Evolutionary conservation across 306 rosid species (phyloP).

Genomic region (Gynostemma pentaphyllum): DNA sequence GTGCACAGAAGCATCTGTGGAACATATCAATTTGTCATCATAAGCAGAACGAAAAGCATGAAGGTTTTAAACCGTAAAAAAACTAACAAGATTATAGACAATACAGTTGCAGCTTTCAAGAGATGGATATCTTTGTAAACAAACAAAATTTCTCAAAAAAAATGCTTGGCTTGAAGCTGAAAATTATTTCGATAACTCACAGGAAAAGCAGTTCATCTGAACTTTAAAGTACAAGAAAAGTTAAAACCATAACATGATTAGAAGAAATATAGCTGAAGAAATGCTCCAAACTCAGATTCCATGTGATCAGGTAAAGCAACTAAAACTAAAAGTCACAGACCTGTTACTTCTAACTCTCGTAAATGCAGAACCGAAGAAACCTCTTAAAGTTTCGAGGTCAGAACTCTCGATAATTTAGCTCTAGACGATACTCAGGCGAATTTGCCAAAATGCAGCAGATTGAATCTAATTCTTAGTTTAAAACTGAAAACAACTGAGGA

Average conservation of each 20-base stretch:
- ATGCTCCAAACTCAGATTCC: no score
- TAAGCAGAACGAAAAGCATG: background rate
- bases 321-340: background rate
- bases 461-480: background rate
- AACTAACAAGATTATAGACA: background rate
- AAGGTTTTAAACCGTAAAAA: background rate
- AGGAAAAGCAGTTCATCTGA: background rate
- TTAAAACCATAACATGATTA: background rate
- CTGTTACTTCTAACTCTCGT: background rate
- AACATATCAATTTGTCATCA: background rate
- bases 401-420: background rate
- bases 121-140: background rate
- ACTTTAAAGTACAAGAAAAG: background rate
- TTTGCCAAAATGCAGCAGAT: background rate
- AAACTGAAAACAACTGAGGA: background rate
- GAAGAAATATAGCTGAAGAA: no score
- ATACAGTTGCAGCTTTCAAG: background rate
- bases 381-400: background rate
- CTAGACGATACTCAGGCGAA: no score
- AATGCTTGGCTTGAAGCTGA: background rate
- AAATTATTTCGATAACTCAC: background rate
- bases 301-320: background rate
- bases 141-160: background rate
- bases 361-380: no score
- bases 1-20: slow-evolving; percentile 29